A percentile compares a stretch with the other conserved stretches of the same genome.
Evolutionary conservation across 805 yeast species (phyloP).

Genomic region (Cyberlindnera amylophila): DNA sequence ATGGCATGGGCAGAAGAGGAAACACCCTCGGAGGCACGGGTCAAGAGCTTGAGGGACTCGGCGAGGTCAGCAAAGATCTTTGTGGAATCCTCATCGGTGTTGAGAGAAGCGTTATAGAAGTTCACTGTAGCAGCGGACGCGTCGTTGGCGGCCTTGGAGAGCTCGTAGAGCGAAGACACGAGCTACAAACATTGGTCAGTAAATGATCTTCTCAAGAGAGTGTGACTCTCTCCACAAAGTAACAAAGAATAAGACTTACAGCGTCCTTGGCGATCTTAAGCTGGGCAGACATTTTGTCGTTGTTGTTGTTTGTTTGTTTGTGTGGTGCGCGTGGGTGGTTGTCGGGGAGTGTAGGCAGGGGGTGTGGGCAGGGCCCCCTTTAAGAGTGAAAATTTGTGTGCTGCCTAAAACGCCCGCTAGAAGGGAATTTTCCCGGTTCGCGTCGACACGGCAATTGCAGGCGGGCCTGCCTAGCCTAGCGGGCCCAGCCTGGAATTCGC

Average conservation of each 20-base stretch:
- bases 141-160: slow-evolving; percentile 82
- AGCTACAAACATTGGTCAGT: slow-evolving; percentile 34
- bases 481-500: too few species aligned
- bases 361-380: background rate
- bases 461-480: too few species aligned
- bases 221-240: too few species aligned
- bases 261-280: slow-evolving; percentile 27
- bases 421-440: too few species aligned
- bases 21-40: slow-evolving; percentile 34
- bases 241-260: slow-evolving; percentile 11
- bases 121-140: slow-evolving; percentile 78
- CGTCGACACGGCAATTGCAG: too few species aligned
- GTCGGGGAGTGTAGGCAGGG: background rate
- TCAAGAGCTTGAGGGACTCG: slow-evolving; percentile 36
- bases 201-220: background rate
- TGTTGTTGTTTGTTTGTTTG: background rate
- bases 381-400: too few species aligned
- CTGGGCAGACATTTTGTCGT: slow-evolving; percentile 23
- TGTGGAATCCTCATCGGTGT: slow-evolving; percentile 41
- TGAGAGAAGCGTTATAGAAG: slow-evolving; percentile 59
- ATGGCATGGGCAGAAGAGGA: slow-evolving; percentile 25
- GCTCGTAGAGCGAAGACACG: slow-evolving; percentile 75
- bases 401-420: too few species aligned
- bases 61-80: slow-evolving; percentile 43
- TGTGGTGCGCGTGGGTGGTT: background rate